Evolutionary conservation across 1,139 yeast species (phyloP), one percentile per base, ranked within the genome.

Genomic region (Suhomyces chickasaworum): DNA sequence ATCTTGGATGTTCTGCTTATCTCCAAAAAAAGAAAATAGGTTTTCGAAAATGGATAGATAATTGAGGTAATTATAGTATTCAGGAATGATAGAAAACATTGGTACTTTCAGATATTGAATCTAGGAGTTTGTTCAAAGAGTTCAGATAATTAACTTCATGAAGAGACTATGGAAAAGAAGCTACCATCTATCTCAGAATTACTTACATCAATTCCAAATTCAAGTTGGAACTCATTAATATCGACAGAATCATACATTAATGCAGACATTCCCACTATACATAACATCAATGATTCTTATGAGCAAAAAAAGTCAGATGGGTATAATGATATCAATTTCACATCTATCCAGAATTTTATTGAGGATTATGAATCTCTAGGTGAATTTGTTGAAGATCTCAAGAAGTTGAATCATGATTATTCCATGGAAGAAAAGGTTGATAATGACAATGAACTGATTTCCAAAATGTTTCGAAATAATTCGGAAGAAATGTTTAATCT

Each of bases 281-380:
- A 7, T 10, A 20, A 20, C 22, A 20, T 5, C 22, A 20, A 20
- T 4, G 22, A 20, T 7, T 5, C 7, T 5, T 20, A 7, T 20
- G 22, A 25, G 29, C 13, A 2, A 25, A 25, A 25, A 9, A 13
- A 25, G n/a, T 6, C 29, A 25, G n/a, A 5, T 4, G 29, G 12
- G 12, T 25, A 10, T 10, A 10, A 12, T 10, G 29, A 12, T 2
- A 4, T 10, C 13, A 25, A 25, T 10, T 25, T n/a, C n/a, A 25
- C 13, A 3, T 25, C 12, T 25, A 25, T 25, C n/a, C 29, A 25
- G 29, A 25, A 25, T n/a, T 41, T 35, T 20, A 21, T 29, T 10
- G 35, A 35, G 31, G 20, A 25, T 12, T 30, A 29, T 27, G 42
- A 39, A 32, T 31, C 37, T 12, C 31, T 31, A 3, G 42, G 16